A percentile compares a stretch with the other conserved stretches of the same genome.
Evolutionary conservation across 108 stramenopile genomes (phyloP).

Genomic region (Seminavis robusta): DNA sequence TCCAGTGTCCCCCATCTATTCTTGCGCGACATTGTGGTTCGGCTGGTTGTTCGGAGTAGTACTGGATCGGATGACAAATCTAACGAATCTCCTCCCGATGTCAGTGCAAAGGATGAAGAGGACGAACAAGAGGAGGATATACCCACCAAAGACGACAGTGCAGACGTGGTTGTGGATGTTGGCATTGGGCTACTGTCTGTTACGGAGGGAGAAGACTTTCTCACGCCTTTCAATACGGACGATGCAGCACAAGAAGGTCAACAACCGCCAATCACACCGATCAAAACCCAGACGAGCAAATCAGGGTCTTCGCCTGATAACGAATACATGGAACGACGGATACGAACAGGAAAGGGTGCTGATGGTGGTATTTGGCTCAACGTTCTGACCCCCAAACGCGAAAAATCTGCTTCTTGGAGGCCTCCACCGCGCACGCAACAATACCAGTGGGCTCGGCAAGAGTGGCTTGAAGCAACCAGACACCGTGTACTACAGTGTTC

Average conservation of each 20-base stretch:
- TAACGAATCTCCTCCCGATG: not conserved
- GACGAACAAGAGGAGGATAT: conserved; percentile 12
- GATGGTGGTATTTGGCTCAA: conserved; percentile 51
- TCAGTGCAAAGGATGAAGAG: conserved; percentile 8
- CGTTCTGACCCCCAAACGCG: not conserved
- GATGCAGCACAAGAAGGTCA: conserved; percentile 7
- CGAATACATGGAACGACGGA: conserved; percentile 51
- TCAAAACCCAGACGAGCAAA: conserved; percentile 1
- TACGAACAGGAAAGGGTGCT: conserved; percentile 74
- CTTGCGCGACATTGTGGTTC: conserved; percentile 66
- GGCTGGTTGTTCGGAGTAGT: conserved; percentile 47
- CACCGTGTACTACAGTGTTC: conserved; percentile 62
- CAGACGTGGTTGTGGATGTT: conserved; percentile 58
- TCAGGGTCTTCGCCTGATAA: conserved; percentile 21
- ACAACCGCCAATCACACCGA: conserved; percentile 7
- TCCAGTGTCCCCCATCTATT: conserved; percentile 72
- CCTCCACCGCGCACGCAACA: not conserved
- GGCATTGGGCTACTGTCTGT: conserved; percentile 76
- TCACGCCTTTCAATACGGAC: conserved; percentile 47
- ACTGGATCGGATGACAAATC: not conserved
- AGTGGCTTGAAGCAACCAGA: conserved; percentile 31
- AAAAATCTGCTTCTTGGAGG: not conserved
- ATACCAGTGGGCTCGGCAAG: conserved; percentile 47
- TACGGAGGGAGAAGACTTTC: conserved; percentile 59
- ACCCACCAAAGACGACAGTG: conserved; percentile 15